Evolutionary conservation across 2,329 filamentous ascomycete genomes (phyloP), one percentile per base, ranked within the genome.

Genomic region (Hypoxylon sp.): DNA sequence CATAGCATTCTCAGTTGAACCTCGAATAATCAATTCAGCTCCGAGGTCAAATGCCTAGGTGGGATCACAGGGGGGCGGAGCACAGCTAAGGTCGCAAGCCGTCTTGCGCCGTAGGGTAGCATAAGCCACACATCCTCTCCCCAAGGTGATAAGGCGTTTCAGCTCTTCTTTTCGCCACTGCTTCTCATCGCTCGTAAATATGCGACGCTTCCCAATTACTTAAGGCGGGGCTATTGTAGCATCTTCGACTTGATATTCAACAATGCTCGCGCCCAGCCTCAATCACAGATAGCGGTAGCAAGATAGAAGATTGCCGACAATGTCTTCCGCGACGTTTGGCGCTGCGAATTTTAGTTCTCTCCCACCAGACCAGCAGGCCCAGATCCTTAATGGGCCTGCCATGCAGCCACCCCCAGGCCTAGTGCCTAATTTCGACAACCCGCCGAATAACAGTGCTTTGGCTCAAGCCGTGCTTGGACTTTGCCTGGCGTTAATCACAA

Each of bases 341-440:
- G 2, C 16, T 8, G 33, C n/a, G 14, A 12, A 53, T 16, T 40
- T 53, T 42, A 6, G 18, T 20, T 53, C 50, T 42, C 24, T 53
- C 16, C 14, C 36, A n/a, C 24, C 50, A 2, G 50, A 53, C 14
- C 22, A 53, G 22, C 50, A 53, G 36, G 50, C 50, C 24, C 9
- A 14, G n/a, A 24, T 53, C 14, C 22, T 53, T 3, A 20, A 42
- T 42, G 50, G 36, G 12, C 50, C 50, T 20, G 50, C 50, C 38
- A 36, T 53, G 9, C 36, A 20, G 33, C 50, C 50, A 18, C 50
- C 50, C 14, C 22, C 36, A 20, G 24, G 24, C n/a, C n/a, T 53
- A 3, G 36, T 16, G n/a, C 38, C 50, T 38, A 42, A 53, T 22
- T 53, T 53, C 14, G 33, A 53, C 11, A 24, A 53, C 26, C 36